A percentile compares a stretch with the other conserved stretches of the same genome.
These are phyloP conservation scores for Pestalotiopsis sp. DNA, from an alignment of 2,329 filamentous ascomycete species.

Conservation along the genomic window DNA sequence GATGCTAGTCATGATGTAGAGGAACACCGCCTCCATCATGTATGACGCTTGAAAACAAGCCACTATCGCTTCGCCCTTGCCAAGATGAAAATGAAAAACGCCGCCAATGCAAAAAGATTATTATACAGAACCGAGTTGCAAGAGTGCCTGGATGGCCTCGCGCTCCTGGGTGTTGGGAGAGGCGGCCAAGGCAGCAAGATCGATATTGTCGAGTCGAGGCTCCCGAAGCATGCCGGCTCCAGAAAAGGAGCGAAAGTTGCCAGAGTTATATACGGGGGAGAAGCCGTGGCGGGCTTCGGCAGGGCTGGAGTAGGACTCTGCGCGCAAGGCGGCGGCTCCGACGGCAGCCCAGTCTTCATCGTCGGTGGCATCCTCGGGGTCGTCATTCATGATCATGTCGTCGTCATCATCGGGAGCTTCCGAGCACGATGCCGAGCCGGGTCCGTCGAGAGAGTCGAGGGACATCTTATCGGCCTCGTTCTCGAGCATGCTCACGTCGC, in stretches of 20 bases:
- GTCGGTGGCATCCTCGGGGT: slow-evolving; percentile 86
- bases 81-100: slow-evolving; percentile 39
- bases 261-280: slow-evolving; percentile 51
- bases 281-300: slow-evolving; percentile 57
- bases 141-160: slow-evolving; percentile 79
- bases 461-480: slow-evolving; percentile 97
- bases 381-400: slow-evolving; percentile 67
- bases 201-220: slow-evolving; percentile 53
- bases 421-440: slow-evolving; percentile 73
- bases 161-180: slow-evolving; percentile 73
- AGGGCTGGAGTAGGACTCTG: slow-evolving; percentile 62
- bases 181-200: slow-evolving; percentile 52
- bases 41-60: slow-evolving; percentile 25
- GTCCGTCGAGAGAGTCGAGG: slow-evolving; percentile 69
- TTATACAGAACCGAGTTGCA: slow-evolving; percentile 81
- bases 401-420: slow-evolving; percentile 69
- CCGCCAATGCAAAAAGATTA: slow-evolving; percentile 52
- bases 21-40: slow-evolving; percentile 29
- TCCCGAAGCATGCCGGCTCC: slow-evolving; percentile 56
- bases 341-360: slow-evolving; percentile 95
- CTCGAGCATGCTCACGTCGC: slow-evolving; percentile 71
- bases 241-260: slow-evolving; percentile 50
- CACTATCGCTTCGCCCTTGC: slow-evolving; percentile 17
- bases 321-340: slow-evolving; percentile 81
- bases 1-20: slow-evolving; percentile 27